Conservation (phyloP, 2,329 filamentous ascomycete genomes). For the Fusarium mangiferae region DNA sequence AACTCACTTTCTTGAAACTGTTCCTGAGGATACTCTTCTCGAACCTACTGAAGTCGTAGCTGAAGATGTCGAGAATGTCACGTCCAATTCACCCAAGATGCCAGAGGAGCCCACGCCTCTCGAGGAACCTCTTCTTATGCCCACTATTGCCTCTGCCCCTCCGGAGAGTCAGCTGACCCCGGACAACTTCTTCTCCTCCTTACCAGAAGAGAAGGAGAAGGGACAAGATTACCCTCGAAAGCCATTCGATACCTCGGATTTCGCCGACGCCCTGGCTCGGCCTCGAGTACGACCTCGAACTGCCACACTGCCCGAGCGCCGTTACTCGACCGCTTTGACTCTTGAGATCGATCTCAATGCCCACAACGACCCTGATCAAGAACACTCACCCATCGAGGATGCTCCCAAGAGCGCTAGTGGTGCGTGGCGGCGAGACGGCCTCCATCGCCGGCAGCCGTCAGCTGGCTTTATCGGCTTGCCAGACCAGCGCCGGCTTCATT, state of each 20-base stretch:
- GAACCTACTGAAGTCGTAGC: constrained; percentile 17
- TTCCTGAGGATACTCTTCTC: constrained; percentile 33
- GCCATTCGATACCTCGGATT: constrained; percentile 23
- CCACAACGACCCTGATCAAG: constrained; percentile 28
- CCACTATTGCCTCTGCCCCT: constrained; percentile 28
- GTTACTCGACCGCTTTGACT: constrained; percentile 42
- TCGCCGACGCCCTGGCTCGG: constrained; percentile 23
- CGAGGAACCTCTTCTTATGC: constrained; percentile 17
- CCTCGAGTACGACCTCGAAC: constrained; percentile 30
- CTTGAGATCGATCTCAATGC: constrained; percentile 36
- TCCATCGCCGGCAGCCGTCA: constrained; percentile 40
- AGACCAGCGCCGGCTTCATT: constrained; percentile 40
- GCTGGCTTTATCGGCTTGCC: constrained; percentile 42
- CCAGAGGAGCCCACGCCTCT: background rate
- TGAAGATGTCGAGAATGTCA: constrained; percentile 3
- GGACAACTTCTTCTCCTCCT: constrained; percentile 19
- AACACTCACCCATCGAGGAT: constrained; percentile 33
- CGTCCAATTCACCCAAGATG: constrained; percentile 1
- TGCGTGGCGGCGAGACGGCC: constrained; percentile 3
- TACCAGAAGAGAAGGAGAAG: constrained; percentile 25
- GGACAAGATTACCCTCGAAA: constrained; percentile 21
- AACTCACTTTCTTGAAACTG: constrained; percentile 31
- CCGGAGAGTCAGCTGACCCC: constrained; percentile 26
- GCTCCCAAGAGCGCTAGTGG: constrained; percentile 39
- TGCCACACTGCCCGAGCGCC: constrained; percentile 38